Evolutionary conservation across 306 rosid species (phyloP), one percentile per base, ranked within the genome.

Genomic region (Prunus davidiana): DNA sequence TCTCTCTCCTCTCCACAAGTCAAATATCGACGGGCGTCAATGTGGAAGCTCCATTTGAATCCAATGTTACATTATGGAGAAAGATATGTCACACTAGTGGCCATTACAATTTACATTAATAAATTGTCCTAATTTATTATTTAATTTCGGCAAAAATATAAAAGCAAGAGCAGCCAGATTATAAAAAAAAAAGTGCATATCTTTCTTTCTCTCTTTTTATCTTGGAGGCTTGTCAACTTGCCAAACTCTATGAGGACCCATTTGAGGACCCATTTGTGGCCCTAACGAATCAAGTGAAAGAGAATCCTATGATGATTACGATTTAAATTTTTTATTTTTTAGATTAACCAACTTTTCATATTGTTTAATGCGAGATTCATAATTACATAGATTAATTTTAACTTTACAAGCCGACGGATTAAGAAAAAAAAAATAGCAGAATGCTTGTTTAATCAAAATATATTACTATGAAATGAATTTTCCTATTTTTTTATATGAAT

Each of bases 11-110:
- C 32, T 68, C 79, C 46, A 46, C 30, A 68, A 69, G 91, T 88
- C 96, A 91, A 91, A 90, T 74, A 76, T 86, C 54, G 85, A 83
- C 41, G 75, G 88, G 82, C 90, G 82, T 86, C 75, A 50, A 76
- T 79, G 80, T 84, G 84, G 89, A 82, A 70, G 69, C 72, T 82
- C 85, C 85, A 64, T 82, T 81, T 72, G 76, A 91, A 79, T 79
- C 76, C 85, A 89, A 80, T 70, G 80, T 61, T 81, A 65, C 62
- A 82, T 74, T 82, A 86, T 76, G 79, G 78, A 75, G 41, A 34
- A 6, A 34, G 41, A 34, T 76, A 67, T 83, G 77, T 84, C 85
- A 84, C 81, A 75, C 81, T 81, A 84, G 90, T 88, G 96, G 84
- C 87, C 97, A 89, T 86, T 87, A 85, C 72, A 77, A 64, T n/a